Conservation (phyloP, 2,329 filamentous ascomycete genomes). For the Ophiostoma ulmi region DNA sequence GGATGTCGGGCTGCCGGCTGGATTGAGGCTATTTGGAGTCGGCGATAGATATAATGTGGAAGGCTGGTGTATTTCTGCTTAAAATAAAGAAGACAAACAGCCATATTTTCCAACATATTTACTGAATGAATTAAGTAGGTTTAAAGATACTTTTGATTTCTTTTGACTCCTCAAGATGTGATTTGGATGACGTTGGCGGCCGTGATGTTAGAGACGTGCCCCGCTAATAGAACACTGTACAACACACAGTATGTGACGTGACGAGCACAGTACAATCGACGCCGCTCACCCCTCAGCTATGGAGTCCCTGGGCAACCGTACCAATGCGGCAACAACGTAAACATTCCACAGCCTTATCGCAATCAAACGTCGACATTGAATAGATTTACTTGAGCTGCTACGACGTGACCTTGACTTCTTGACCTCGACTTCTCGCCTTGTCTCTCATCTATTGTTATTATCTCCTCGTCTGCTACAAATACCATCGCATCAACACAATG, state of each 20-base stretch:
- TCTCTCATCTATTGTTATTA: not conserved
- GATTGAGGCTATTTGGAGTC: not conserved
- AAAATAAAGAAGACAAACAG: too few species aligned
- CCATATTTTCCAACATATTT: too few species aligned
- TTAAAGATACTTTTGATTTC: too few species aligned
- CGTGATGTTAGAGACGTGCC: not conserved
- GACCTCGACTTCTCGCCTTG: not conserved
- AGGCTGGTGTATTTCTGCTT: not conserved
- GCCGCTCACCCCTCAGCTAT: not conserved
- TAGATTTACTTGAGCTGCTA: not conserved
- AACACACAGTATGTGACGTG: not conserved
- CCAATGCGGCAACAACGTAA: constrained; percentile 27
- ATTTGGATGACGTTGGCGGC: not conserved
- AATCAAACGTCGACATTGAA: not conserved
- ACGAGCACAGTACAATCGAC: not conserved
- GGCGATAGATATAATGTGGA: not conserved
- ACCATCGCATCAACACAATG: constrained; percentile 22
- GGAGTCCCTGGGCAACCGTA: constrained; percentile 26
- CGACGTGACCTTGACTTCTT: not conserved
- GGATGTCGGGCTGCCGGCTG: not conserved
- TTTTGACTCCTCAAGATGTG: not conserved
- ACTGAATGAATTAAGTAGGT: too few species aligned
- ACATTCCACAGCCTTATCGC: constrained; percentile 22
- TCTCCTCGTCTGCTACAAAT: not conserved
- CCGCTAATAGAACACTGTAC: not conserved